A percentile compares a stretch with the other conserved stretches of the same genome.
Conservation (phyloP, 1,284 basidiomycete species). For the Irpex rosettiformis region DNA sequence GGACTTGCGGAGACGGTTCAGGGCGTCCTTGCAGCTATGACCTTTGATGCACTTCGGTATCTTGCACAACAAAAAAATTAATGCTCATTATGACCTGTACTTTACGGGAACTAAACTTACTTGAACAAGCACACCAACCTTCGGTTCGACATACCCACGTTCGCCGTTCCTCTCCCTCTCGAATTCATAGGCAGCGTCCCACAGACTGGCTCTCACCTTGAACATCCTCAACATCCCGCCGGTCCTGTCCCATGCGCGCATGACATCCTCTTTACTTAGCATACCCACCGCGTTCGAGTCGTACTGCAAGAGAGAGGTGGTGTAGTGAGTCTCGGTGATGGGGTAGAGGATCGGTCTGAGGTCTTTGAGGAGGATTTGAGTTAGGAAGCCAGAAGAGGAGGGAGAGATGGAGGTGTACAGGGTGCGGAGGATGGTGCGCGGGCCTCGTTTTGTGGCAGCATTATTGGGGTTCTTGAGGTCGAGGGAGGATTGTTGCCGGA, state of each 20-base stretch:
- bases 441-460: background rate
- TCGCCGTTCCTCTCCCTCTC: slow-evolving; percentile 14
- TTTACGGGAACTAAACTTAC: slow-evolving; percentile 31
- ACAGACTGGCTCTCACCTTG: slow-evolving; percentile 51
- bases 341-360: slow-evolving; percentile 75
- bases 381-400: slow-evolving; percentile 59
- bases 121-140: slow-evolving; percentile 51
- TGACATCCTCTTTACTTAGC: slow-evolving; percentile 60
- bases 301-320: slow-evolving; percentile 46
- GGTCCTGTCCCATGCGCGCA: slow-evolving; percentile 69
- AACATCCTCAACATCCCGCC: slow-evolving; percentile 54
- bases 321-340: slow-evolving; percentile 43
- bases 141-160: slow-evolving; percentile 20
- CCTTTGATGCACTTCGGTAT: slow-evolving; percentile 82
- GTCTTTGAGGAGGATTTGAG: slow-evolving; percentile 84
- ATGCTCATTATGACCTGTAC: background rate
- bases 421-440: slow-evolving; percentile 40
- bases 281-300: slow-evolving; percentile 53
- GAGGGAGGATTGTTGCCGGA: slow-evolving; percentile 25
- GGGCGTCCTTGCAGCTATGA: slow-evolving; percentile 49
- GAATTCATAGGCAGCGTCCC: slow-evolving; percentile 52
- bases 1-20: slow-evolving; percentile 44
- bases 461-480: slow-evolving; percentile 31
- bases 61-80: slow-evolving; percentile 33
- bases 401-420: slow-evolving; percentile 58